A percentile compares a stretch with the other conserved stretches of the same genome.
phyloP scores from a whole-genome alignment of 2,329 filamentous ascomycete genomes.

The Xylaria sp. region DNA sequence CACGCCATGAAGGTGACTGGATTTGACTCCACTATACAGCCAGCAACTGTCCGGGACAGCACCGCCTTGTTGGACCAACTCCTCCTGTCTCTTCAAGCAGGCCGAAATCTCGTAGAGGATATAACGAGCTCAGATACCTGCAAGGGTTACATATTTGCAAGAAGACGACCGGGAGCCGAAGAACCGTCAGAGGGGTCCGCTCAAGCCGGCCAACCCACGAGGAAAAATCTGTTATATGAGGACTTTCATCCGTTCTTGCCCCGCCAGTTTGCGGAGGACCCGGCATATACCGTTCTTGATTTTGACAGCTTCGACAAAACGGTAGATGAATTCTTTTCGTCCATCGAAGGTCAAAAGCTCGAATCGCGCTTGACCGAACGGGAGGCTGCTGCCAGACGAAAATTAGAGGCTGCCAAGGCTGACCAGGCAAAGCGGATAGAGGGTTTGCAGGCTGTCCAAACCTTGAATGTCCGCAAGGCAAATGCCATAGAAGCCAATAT shows the following conservation, averaged over 20 bases:
- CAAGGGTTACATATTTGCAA: slow-evolving; percentile 91
- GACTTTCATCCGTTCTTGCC: slow-evolving; percentile 96
- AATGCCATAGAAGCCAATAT: slow-evolving; percentile 90
- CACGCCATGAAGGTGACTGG: slow-evolving; percentile 78
- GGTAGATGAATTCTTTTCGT: slow-evolving; percentile 97
- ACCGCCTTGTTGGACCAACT: slow-evolving; percentile 73
- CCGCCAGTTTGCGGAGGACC: slow-evolving; percentile 77
- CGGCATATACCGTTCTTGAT: slow-evolving; percentile 74
- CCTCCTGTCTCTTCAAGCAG: slow-evolving; percentile 74
- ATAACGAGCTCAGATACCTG: slow-evolving; percentile 74
- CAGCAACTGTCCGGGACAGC: slow-evolving; percentile 76
- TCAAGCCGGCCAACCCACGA: slow-evolving; percentile 53
- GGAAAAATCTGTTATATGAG: slow-evolving; percentile 77
- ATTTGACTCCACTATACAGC: slow-evolving; percentile 76
- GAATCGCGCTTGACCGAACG: slow-evolving; percentile 85
- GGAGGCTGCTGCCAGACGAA: slow-evolving; percentile 82
- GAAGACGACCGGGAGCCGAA: slow-evolving; percentile 57
- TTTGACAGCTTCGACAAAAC: slow-evolving; percentile 91
- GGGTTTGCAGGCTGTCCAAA: slow-evolving; percentile 82
- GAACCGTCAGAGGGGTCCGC: slow-evolving; percentile 46
- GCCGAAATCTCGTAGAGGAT: slow-evolving; percentile 73
- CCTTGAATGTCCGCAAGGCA: slow-evolving; percentile 87
- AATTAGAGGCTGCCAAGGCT: slow-evolving; percentile 83
- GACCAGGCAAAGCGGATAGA: slow-evolving; percentile 89
- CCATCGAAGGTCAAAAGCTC: slow-evolving; percentile 91